A percentile compares a stretch with the other conserved stretches of the same genome.
Evolutionary conservation across 129 eudicot species (phyloP).

Genomic region (Flaveria sonorensis): DNA sequence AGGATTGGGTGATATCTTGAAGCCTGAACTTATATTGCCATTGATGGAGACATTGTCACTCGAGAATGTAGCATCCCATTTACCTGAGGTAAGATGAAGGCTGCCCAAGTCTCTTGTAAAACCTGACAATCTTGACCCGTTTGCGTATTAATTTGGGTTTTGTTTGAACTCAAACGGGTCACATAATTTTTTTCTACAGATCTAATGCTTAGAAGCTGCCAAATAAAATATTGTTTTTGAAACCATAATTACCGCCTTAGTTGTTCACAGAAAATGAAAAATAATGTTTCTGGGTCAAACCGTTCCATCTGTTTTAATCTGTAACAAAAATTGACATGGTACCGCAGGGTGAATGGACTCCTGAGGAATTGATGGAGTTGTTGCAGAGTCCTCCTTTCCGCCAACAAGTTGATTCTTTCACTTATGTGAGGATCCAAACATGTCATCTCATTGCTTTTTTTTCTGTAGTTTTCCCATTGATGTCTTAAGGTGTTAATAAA

Average conservation of each 20-base stretch:
- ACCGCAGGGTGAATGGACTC: constrained; percentile 77
- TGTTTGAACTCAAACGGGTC: not conserved
- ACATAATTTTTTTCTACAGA: too few relatives aligned
- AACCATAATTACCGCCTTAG: not conserved
- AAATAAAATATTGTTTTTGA: not conserved
- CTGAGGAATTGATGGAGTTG: constrained; percentile 76
- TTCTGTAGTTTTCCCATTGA: not conserved
- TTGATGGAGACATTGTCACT: constrained; percentile 64
- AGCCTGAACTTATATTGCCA: constrained; percentile 80
- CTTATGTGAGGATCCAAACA: constrained; percentile 57
- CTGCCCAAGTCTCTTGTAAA: not conserved
- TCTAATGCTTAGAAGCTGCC: not conserved
- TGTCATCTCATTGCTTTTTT: not conserved
- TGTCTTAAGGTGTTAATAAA: constrained; percentile 12
- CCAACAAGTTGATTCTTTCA: constrained; percentile 96
- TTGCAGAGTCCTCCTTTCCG: constrained; percentile 97
- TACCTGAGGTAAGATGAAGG: constrained; percentile 75
- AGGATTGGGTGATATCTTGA: constrained; percentile 89
- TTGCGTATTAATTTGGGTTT: not conserved
- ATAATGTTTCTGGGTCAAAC: not conserved
- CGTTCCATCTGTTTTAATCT: not conserved
- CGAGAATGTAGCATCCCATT: constrained; percentile 67
- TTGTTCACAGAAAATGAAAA: not conserved
- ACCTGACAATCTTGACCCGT: not conserved
- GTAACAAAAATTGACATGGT: constrained; percentile 24